These are phyloP conservation scores for Vaccinium myrtillus DNA, from an alignment of 148 eudicot genomes.

Conservation along the genomic window DNA sequence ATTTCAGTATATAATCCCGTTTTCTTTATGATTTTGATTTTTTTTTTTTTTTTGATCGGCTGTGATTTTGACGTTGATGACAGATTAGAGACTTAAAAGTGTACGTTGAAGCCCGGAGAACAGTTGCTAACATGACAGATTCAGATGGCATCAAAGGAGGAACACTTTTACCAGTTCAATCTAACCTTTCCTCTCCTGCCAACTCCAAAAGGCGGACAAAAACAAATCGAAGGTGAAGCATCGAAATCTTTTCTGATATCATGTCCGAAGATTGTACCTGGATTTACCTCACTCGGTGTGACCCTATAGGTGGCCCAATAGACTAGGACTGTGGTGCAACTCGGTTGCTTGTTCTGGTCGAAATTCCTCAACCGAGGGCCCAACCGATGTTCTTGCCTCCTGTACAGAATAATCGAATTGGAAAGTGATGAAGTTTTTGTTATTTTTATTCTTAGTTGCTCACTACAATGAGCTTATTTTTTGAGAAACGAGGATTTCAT, in stretches of 20 bases:
- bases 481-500: too few species aligned
- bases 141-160: slow-evolving; percentile 74
- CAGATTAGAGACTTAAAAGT: slow-evolving; percentile 85
- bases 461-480: background rate
- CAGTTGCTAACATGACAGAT: slow-evolving; percentile 47
- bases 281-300: background rate
- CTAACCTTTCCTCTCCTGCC: slow-evolving; percentile 39
- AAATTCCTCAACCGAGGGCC: background rate
- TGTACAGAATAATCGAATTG: background rate
- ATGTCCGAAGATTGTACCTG: background rate
- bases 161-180: slow-evolving; percentile 74
- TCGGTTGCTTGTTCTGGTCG: background rate
- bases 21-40: background rate
- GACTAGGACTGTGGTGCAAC: background rate
- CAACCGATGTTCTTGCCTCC: background rate
- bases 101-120: slow-evolving; percentile 75
- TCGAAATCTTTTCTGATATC: background rate
- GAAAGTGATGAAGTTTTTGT: background rate
- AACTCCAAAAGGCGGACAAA: slow-evolving; percentile 52
- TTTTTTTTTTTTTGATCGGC: background rate
- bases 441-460: background rate
- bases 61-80: background rate
- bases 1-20: background rate
- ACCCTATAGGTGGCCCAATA: background rate
- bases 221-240: slow-evolving; percentile 49